These are phyloP conservation scores for Bolboschoenus planiculmis DNA, from an alignment of 176 grass and related monocot genomes.

Conservation along the genomic window DNA sequence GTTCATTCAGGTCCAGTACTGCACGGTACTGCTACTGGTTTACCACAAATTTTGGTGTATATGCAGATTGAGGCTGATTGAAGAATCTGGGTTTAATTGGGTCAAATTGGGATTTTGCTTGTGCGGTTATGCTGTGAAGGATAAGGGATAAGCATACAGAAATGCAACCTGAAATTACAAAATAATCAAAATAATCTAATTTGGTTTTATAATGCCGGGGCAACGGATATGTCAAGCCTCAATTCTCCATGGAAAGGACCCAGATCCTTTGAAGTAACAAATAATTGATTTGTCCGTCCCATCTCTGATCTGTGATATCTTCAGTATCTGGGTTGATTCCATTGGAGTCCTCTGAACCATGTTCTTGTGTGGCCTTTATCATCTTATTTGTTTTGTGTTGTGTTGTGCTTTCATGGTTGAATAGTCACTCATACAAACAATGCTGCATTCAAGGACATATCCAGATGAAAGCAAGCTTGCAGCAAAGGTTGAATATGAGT, in stretches of 20 bases:
- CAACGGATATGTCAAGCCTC: not conserved
- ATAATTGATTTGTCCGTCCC: not conserved
- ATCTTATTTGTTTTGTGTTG: conserved; percentile 17
- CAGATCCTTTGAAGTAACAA: not conserved
- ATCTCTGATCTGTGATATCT: not conserved
- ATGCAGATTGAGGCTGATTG: not conserved
- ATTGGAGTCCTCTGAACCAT: not conserved
- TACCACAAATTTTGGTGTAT: not conserved
- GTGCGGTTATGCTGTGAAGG: not conserved
- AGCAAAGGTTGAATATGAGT: conserved; percentile 82
- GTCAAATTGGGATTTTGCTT: not conserved
- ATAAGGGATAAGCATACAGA: not conserved
- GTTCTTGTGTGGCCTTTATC: not conserved
- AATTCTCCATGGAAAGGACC: not conserved
- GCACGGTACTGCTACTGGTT: not conserved
- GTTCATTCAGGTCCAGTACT: not conserved
- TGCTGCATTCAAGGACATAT: conserved; percentile 75
- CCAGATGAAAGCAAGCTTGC: conserved; percentile 70
- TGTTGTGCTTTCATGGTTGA: conserved; percentile 5
- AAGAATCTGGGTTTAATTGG: not conserved
- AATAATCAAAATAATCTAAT: not conserved
- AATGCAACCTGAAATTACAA: not conserved
- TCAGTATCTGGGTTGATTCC: not conserved
- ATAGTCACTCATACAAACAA: conserved; percentile 92
- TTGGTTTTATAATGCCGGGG: not conserved